Base-by-base conservation (phyloP, 176 grass and related monocot genomes). In the Cocos nucifera region DNA sequence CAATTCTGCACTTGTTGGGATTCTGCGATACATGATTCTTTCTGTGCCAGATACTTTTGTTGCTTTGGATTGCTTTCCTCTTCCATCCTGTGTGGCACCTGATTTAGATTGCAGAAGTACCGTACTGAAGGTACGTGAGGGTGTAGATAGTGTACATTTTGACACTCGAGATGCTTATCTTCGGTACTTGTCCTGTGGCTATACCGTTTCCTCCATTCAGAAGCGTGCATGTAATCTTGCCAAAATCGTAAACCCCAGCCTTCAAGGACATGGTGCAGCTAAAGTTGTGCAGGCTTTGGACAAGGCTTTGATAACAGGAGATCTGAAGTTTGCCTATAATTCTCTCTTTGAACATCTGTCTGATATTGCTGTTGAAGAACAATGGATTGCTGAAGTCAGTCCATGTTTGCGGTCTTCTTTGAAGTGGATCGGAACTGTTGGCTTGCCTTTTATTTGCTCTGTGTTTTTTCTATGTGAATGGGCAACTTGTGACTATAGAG, bases 391-490 rank as follows among this genome's bases (percentile, higher is more conserved):
- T 79, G 94, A 98, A 83, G 82, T 98, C 54, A 98, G 88, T 69
- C 88, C 88, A 73, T 86, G 74, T 58, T 86, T 98, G 73, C 82
- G 89, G 71, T 92, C 94, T 73, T 89, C 94, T 62, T 65, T 98
- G 19, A 98, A 93, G 75, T 98, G 94, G 94, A 89, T 98, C 59
- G 94, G 88, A 35, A 93, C 84, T 8, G 61, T 93, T 70, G 79
- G 85, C 62, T 80, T 81, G 70, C 83, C 88, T 61, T 73, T 98
- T 67, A 93, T 98, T 78, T 98, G 88, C 64, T 98, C 88, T 5
- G 70, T 98, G 53, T 98, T 93, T 78, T 98, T 98, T 50, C 76
- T 98, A 60, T 98, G 94, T 86, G 94, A 98, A 76, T 98, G 94
- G 94, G 88, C 94, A 20, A 93, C 94, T 56, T 98, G 94, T 79